phyloP scores from a whole-genome alignment of 2,329 filamentous ascomycete species.

The Fusarium nurragi region DNA sequence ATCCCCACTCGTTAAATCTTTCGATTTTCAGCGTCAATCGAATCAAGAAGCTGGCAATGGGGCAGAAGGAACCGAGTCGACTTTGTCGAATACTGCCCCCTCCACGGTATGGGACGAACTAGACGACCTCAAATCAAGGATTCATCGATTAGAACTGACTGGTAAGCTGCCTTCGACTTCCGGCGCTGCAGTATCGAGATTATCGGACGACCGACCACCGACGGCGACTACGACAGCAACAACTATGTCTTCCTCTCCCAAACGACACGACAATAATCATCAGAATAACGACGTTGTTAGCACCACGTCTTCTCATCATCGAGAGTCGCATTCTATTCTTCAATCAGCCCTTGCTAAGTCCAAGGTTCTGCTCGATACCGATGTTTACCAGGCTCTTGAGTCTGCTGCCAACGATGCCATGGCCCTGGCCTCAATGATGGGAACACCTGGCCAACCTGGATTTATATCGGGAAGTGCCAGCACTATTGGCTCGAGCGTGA shows the following conservation, averaged over 20 bases:
- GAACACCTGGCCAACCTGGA: constrained; percentile 73
- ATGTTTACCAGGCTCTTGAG: constrained; percentile 83
- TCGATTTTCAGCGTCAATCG: constrained; percentile 48
- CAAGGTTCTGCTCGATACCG: constrained; percentile 72
- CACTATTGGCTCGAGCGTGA: constrained; percentile 63
- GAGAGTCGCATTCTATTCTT: constrained; percentile 78
- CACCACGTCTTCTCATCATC: constrained; percentile 53
- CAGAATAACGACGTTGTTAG: constrained; percentile 51
- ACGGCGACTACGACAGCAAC: constrained; percentile 93
- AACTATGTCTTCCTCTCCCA: constrained; percentile 89
- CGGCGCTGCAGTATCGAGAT: constrained; percentile 78
- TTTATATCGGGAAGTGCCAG: constrained; percentile 75
- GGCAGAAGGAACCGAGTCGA: constrained; percentile 82
- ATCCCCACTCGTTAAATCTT: constrained; percentile 64
- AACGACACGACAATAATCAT: constrained; percentile 58
- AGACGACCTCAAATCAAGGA: constrained; percentile 92
- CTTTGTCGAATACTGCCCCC: constrained; percentile 84
- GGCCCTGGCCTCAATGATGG: constrained; percentile 79
- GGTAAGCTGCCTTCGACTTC: constrained; percentile 87
- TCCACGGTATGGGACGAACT: constrained; percentile 98
- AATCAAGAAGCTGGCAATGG: constrained; percentile 50
- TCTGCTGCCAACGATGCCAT: constrained; percentile 84
- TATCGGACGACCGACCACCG: constrained; percentile 81
- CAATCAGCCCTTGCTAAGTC: constrained; percentile 83
- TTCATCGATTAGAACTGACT: constrained; percentile 87